Percentiles rank a stretch among this genome's conserved stretches.
Evolutionary conservation across 1,284 basidiomycete species (phyloP).

Genomic region (Microbotryum scabiosae): DNA sequence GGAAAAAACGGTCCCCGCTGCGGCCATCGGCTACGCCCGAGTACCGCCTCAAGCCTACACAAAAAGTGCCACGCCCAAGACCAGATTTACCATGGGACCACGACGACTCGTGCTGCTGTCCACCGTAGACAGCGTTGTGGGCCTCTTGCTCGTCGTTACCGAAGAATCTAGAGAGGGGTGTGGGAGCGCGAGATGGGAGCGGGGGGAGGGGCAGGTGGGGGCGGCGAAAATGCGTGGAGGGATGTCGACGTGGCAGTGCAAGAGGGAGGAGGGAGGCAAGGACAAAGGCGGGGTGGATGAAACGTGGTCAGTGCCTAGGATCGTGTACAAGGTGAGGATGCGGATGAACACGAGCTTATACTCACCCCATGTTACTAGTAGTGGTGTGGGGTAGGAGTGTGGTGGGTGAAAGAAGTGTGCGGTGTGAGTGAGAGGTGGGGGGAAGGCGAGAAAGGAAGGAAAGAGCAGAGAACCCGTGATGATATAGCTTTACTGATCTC

Average conservation of each 20-base stretch:
- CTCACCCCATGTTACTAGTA: too few relatives aligned
- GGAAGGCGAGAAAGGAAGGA: neutral
- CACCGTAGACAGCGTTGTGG: slow-evolving; percentile 5
- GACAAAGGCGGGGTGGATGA: neutral
- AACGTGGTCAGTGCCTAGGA: too few relatives aligned
- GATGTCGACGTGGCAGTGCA: too few relatives aligned
- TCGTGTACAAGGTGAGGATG: too few relatives aligned
- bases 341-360: too few relatives aligned
- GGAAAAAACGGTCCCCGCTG: neutral
- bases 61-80: neutral
- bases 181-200: too few relatives aligned
- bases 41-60: neutral
- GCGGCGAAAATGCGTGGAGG: too few relatives aligned
- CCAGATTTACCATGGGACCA: slow-evolving; percentile 13
- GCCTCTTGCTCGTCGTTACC: slow-evolving; percentile 17
- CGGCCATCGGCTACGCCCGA: slow-evolving; percentile 1
- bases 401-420: neutral
- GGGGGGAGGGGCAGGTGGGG: neutral
- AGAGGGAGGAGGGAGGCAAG: neutral
- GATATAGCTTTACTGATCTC: too few relatives aligned
- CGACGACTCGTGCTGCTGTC: slow-evolving; percentile 16
- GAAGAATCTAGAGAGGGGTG: neutral
- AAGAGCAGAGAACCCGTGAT: neutral
- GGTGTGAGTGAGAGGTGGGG: neutral
- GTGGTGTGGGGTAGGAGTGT: too few relatives aligned